Conservation (phyloP, 768 basidiomycete genomes). For the Lactarius akahatsu region DNA sequence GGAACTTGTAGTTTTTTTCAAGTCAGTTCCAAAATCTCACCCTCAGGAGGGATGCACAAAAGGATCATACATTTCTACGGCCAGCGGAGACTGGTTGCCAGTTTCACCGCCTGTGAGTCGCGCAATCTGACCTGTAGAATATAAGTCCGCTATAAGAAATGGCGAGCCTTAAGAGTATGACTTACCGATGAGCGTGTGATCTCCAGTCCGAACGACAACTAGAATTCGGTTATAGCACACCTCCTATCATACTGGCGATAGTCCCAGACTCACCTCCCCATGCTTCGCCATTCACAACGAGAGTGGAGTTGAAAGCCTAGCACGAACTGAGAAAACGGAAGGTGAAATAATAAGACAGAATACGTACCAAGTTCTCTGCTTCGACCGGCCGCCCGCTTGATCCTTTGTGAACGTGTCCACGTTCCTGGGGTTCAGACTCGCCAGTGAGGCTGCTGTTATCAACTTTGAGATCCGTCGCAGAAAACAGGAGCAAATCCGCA, state of each 20-base stretch:
- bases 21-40: background rate
- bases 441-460: conserved; percentile 72
- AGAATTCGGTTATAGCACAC: conserved; percentile 8
- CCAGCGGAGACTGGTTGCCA: conserved; percentile 66
- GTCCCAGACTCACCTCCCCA: conserved; percentile 53
- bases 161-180: background rate
- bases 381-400: conserved; percentile 51
- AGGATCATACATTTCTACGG: conserved; percentile 55
- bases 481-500: conserved; percentile 61
- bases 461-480: conserved; percentile 61
- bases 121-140: conserved; percentile 58
- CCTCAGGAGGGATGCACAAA: background rate
- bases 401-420: conserved; percentile 48
- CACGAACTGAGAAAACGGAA: background rate
- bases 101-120: conserved; percentile 61
- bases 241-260: background rate
- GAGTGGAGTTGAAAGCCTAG: conserved; percentile 68
- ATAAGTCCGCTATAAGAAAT: conserved; percentile 2
- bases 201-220: conserved; percentile 68
- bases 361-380: conserved; percentile 59
- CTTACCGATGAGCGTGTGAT: conserved; percentile 62
- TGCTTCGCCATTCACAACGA: conserved; percentile 69
- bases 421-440: conserved; percentile 69
- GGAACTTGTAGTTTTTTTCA: conserved; percentile 37
- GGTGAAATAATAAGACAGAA: background rate